Conservation (phyloP, 768 basidiomycete species). For the Polyporus arcularius region DNA sequence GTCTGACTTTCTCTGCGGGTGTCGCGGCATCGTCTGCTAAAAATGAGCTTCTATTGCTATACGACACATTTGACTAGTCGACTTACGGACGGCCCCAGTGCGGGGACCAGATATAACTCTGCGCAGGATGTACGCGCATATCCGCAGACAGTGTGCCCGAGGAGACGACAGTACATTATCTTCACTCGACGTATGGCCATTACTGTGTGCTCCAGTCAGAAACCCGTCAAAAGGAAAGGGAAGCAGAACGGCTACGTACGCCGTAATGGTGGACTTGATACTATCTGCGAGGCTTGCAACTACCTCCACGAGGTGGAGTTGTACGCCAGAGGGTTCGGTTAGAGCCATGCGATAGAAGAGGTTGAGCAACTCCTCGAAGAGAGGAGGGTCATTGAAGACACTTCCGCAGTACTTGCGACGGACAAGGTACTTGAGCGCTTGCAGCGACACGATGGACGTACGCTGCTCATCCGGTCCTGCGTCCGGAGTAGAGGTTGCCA, state of each 20-base stretch:
- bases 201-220: neutral
- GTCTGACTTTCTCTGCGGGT: slow-evolving; percentile 54
- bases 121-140: slow-evolving; percentile 80
- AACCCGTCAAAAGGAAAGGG: neutral
- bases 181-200: slow-evolving; percentile 7
- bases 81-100: slow-evolving; percentile 53
- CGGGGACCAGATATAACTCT: slow-evolving; percentile 63
- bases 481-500: slow-evolving; percentile 67
- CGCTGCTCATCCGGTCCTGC: slow-evolving; percentile 47
- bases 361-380: slow-evolving; percentile 89
- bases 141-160: slow-evolving; percentile 66
- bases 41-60: neutral
- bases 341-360: slow-evolving; percentile 89
- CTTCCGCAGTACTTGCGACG: slow-evolving; percentile 78
- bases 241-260: neutral
- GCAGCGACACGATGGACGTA: slow-evolving; percentile 59
- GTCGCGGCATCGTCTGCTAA: slow-evolving; percentile 47
- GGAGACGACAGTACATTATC: slow-evolving; percentile 22
- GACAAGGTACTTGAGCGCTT: slow-evolving; percentile 80
- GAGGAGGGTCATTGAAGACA: slow-evolving; percentile 75
- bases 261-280: slow-evolving; percentile 9
- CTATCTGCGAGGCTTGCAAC: slow-evolving; percentile 39
- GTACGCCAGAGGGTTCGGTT: slow-evolving; percentile 75
- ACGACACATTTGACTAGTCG: neutral
- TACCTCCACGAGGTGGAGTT: slow-evolving; percentile 72